These are phyloP conservation scores for Silene coronaria DNA, from an alignment of 179 eudicot species.

Conservation along the genomic window DNA sequence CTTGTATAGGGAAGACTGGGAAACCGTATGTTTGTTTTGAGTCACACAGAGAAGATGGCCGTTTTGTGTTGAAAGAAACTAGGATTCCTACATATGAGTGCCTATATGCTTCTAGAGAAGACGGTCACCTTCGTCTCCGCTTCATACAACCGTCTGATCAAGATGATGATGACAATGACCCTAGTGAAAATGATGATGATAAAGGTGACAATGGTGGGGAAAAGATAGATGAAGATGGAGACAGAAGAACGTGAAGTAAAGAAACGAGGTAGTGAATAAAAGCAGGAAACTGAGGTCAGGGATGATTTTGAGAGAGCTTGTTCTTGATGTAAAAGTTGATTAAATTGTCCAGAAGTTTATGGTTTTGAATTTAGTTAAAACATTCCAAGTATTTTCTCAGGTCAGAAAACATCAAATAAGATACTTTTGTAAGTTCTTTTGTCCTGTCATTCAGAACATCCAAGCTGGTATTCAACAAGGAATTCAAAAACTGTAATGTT, in stretches of 20 bases:
- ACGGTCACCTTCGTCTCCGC: constrained; percentile 58
- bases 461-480: background rate
- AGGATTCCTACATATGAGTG: constrained; percentile 58
- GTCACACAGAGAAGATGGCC: constrained; percentile 61
- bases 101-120: constrained; percentile 63
- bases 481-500: background rate
- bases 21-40: constrained; percentile 61
- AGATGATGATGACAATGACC: constrained; percentile 22
- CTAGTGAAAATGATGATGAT: background rate
- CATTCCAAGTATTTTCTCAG: background rate
- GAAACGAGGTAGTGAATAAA: background rate
- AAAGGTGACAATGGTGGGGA: background rate
- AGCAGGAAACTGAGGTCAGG: background rate
- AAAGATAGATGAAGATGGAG: background rate
- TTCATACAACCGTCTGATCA: constrained; percentile 46
- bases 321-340: constrained; percentile 9
- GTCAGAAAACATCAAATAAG: background rate
- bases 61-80: constrained; percentile 65
- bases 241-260: background rate
- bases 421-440: background rate
- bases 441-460: constrained; percentile 1
- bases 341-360: constrained; percentile 2
- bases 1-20: constrained; percentile 68
- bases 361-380: background rate
- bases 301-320: constrained; percentile 11